Evolutionary conservation across 2,329 filamentous ascomycete genomes (phyloP).

Genomic region (Microascus cirrosus): DNA sequence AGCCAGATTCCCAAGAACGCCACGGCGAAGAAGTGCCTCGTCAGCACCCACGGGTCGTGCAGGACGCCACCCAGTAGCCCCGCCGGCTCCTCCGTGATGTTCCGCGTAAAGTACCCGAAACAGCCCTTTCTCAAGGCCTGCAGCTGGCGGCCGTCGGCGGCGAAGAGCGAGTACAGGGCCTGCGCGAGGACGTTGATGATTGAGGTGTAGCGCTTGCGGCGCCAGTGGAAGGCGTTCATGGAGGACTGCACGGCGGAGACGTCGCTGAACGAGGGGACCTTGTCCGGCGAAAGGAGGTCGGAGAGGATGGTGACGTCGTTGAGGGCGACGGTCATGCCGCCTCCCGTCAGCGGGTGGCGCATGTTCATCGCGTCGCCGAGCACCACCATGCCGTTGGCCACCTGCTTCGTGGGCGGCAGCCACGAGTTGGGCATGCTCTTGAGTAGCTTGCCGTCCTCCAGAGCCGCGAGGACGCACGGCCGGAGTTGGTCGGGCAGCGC

Average conservation of each 20-base stretch:
- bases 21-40: conserved; percentile 91
- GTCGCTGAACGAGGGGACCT: conserved; percentile 60
- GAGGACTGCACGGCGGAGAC: conserved; percentile 52
- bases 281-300: conserved; percentile 58
- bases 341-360: conserved; percentile 95
- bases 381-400: conserved; percentile 55
- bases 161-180: conserved; percentile 85
- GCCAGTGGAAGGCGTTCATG: conserved; percentile 75
- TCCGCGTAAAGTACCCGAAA: conserved; percentile 80
- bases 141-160: conserved; percentile 69
- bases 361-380: conserved; percentile 97
- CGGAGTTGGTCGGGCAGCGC: conserved; percentile 61
- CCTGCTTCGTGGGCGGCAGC: conserved; percentile 62
- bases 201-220: conserved; percentile 66
- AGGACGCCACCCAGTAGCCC: conserved; percentile 76
- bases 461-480: conserved; percentile 62
- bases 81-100: conserved; percentile 66
- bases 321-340: conserved; percentile 96
- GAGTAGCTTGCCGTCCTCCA: conserved; percentile 68
- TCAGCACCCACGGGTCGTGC: conserved; percentile 62
- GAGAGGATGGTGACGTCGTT: conserved; percentile 78
- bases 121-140: conserved; percentile 77
- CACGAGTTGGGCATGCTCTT: conserved; percentile 91
- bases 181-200: conserved; percentile 98
- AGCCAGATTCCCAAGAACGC: conserved; percentile 80